Conservation (phyloP, 2,329 filamentous ascomycete species). For the Epichloe typhina region DNA sequence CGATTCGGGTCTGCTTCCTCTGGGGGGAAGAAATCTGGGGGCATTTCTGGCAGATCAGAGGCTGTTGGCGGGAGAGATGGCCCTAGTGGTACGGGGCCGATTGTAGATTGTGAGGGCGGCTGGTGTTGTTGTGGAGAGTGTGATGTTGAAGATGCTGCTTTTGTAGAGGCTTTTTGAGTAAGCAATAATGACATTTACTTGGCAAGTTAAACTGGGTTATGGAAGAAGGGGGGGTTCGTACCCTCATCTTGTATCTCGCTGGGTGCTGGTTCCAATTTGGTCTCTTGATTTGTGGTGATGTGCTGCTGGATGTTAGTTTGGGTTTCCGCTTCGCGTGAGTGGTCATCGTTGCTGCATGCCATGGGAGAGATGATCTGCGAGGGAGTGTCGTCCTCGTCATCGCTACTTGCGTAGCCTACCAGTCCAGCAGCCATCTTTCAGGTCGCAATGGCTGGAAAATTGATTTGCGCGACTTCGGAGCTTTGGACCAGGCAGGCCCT, state of each 20-base stretch:
- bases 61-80: slow-evolving; percentile 25
- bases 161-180: background rate
- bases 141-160: background rate
- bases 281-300: background rate
- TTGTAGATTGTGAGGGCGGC: slow-evolving; percentile 4
- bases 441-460: background rate
- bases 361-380: background rate
- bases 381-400: slow-evolving; percentile 29
- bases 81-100: slow-evolving; percentile 23
- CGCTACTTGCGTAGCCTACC: slow-evolving; percentile 38
- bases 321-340: background rate
- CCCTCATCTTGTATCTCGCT: background rate
- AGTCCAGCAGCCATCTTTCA: slow-evolving; percentile 28
- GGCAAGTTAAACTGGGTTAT: background rate
- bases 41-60: slow-evolving; percentile 7
- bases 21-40: slow-evolving; percentile 16
- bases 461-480: background rate
- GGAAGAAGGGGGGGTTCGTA: background rate
- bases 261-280: background rate
- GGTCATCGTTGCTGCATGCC: background rate
- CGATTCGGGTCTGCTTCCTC: background rate
- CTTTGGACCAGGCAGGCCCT: background rate
- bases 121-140: background rate
- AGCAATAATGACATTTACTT: too few species aligned
- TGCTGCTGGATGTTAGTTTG: background rate